Evolutionary conservation across 768 basidiomycete species (phyloP).

Genomic region (Tubosaeta brunneosetosa): DNA sequence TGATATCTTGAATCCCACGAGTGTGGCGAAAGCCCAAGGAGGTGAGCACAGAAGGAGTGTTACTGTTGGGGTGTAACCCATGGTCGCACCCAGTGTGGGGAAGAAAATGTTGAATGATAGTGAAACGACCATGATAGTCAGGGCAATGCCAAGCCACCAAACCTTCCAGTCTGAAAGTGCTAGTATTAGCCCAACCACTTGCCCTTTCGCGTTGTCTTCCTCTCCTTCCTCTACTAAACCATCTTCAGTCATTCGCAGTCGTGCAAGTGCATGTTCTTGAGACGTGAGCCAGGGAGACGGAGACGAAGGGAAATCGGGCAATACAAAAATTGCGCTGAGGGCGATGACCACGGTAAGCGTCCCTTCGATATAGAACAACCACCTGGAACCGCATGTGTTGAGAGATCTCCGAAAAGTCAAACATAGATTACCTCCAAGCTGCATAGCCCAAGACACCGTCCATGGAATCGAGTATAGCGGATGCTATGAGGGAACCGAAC

Average conservation of each 20-base stretch:
- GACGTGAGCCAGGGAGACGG: slow-evolving; percentile 54
- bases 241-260: slow-evolving; percentile 61
- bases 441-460: slow-evolving; percentile 61
- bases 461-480: slow-evolving; percentile 69
- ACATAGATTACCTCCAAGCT: slow-evolving; percentile 59
- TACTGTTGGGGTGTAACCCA: slow-evolving; percentile 61
- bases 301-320: slow-evolving; percentile 74
- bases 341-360: slow-evolving; percentile 48
- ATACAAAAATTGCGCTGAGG: slow-evolving; percentile 52
- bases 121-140: slow-evolving; percentile 53
- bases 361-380: slow-evolving; percentile 72
- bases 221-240: slow-evolving; percentile 49
- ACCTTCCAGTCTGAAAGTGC: slow-evolving; percentile 78
- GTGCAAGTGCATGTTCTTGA: slow-evolving; percentile 53
- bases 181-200: slow-evolving; percentile 44
- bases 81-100: slow-evolving; percentile 68
- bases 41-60: slow-evolving; percentile 67
- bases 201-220: slow-evolving; percentile 31
- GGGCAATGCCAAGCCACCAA: slow-evolving; percentile 69
- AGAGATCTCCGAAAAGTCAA: not conserved
- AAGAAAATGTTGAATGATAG: slow-evolving; percentile 79
- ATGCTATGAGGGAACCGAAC: slow-evolving; percentile 75
- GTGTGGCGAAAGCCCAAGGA: slow-evolving; percentile 63
- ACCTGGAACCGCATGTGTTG: slow-evolving; percentile 35
- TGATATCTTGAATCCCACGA: slow-evolving; percentile 50